Evolutionary conservation across 306 rosid species (phyloP).

Genomic region (Canavalia ensiformis): DNA sequence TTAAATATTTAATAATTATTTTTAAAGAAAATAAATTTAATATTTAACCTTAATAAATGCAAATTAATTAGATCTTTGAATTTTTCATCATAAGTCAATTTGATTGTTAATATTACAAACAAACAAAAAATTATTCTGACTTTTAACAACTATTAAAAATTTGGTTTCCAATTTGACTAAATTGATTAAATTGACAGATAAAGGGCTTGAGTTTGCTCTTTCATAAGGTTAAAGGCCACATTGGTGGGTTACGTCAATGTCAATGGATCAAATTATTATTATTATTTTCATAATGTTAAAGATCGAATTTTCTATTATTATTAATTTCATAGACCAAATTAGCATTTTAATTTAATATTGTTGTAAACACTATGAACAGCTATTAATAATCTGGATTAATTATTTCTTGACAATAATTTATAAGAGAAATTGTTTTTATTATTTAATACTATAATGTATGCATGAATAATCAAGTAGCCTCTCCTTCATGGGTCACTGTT

Average conservation of each 20-base stretch:
- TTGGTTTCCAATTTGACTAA: background rate
- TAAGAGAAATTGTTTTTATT: no score
- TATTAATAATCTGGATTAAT: background rate
- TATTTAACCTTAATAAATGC: no score
- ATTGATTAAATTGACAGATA: no score
- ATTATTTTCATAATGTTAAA: no score
- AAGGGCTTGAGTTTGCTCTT: no score
- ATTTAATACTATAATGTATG: no score
- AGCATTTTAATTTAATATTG: background rate
- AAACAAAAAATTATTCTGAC: background rate
- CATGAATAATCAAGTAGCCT: background rate
- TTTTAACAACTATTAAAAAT: background rate
- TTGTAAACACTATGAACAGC: background rate
- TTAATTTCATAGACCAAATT: background rate
- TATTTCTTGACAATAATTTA: no score
- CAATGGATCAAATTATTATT: no score
- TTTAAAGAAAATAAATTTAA: background rate
- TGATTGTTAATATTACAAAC: background rate
- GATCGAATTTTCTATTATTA: background rate
- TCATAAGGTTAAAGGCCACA: no score
- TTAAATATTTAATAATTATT: no score
- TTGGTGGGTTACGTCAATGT: no score
- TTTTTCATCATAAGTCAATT: background rate
- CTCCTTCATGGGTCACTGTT: slow-evolving; percentile 24
- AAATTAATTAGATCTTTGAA: background rate